Conservation (phyloP, 1,284 basidiomycete genomes). For the Ganoderma boninense region DNA sequence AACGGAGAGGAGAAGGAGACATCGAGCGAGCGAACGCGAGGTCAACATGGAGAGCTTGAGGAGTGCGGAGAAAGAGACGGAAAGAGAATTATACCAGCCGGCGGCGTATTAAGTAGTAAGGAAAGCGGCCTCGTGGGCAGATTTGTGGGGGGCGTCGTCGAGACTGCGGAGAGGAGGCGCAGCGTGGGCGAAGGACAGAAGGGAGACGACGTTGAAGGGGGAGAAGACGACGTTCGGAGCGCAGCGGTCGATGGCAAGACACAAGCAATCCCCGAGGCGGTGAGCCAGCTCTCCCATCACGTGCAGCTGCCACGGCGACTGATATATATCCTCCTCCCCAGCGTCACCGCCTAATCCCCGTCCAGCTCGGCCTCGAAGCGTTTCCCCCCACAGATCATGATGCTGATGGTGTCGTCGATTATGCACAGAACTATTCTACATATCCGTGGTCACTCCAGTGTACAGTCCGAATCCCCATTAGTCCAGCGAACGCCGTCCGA, state of each 20-base stretch:
- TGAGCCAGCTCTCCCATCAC: slow-evolving; percentile 35
- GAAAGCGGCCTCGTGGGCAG: slow-evolving; percentile 29
- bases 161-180: slow-evolving; percentile 20
- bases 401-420: slow-evolving; percentile 18
- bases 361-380: slow-evolving; percentile 16
- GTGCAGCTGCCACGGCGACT: slow-evolving; percentile 37
- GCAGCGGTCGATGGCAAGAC: slow-evolving; percentile 26
- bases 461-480: slow-evolving; percentile 25
- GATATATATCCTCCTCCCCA: slow-evolving; percentile 28
- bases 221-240: slow-evolving; percentile 21
- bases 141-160: slow-evolving; percentile 28
- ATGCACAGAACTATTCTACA: not conserved
- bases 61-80: slow-evolving; percentile 6
- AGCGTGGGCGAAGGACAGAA: slow-evolving; percentile 25
- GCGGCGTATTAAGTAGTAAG: slow-evolving; percentile 28
- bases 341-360: slow-evolving; percentile 11
- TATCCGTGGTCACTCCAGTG: not conserved
- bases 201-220: slow-evolving; percentile 17
- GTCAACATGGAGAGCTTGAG: slow-evolving; percentile 24
- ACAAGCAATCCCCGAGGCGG: slow-evolving; percentile 25
- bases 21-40: slow-evolving; percentile 26
- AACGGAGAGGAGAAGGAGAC: slow-evolving; percentile 30
- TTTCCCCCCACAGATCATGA: slow-evolving; percentile 22
- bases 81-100: slow-evolving; percentile 33
- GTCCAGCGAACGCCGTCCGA: slow-evolving; percentile 80